phyloP scores from a whole-genome alignment of 2,329 filamentous ascomycete species.

The Microdochium nivale region DNA sequence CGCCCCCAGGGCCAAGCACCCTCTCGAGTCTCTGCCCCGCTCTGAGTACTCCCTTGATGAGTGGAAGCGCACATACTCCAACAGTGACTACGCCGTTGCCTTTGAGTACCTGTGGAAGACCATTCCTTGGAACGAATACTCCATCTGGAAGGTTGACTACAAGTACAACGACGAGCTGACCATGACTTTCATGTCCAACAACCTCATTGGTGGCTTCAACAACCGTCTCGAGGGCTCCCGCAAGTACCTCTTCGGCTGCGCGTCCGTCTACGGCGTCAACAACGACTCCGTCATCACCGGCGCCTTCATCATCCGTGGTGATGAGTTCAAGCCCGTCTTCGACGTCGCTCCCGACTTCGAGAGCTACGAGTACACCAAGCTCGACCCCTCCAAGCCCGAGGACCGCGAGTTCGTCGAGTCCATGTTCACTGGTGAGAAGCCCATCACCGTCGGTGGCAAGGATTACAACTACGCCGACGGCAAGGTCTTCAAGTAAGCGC shows the following conservation, averaged over 20 bases:
- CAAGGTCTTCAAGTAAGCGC: conserved; percentile 95
- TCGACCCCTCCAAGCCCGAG: conserved; percentile 78
- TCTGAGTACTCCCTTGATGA: conserved; percentile 82
- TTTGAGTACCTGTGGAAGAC: conserved; percentile 99
- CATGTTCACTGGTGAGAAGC: conserved; percentile 89
- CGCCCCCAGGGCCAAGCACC: conserved; percentile 92
- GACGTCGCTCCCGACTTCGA: conserved; percentile 96
- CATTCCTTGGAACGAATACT: conserved; percentile 90
- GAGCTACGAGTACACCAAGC: conserved; percentile 94
- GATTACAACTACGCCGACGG: conserved; percentile 80
- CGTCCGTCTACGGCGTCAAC: conserved; percentile 80
- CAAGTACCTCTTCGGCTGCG: conserved; percentile 93
- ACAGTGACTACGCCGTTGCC: conserved; percentile 77
- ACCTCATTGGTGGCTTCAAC: conserved; percentile 98
- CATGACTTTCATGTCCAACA: conserved; percentile 97
- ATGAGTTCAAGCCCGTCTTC: conserved; percentile 79
- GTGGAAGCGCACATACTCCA: conserved; percentile 99
- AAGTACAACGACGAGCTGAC: conserved; percentile 99
- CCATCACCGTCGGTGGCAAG: conserved; percentile 74
- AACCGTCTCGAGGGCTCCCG: conserved; percentile 91
- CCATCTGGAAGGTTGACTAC: conserved; percentile 89
- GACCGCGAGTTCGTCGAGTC: conserved; percentile 80
- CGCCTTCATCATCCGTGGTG: conserved; percentile 89
- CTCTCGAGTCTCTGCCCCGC: conserved; percentile 74
- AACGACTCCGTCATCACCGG: conserved; percentile 88